Base-by-base conservation (phyloP, 176 grass and related monocot species). In the Hordeum vulgare region DNA sequence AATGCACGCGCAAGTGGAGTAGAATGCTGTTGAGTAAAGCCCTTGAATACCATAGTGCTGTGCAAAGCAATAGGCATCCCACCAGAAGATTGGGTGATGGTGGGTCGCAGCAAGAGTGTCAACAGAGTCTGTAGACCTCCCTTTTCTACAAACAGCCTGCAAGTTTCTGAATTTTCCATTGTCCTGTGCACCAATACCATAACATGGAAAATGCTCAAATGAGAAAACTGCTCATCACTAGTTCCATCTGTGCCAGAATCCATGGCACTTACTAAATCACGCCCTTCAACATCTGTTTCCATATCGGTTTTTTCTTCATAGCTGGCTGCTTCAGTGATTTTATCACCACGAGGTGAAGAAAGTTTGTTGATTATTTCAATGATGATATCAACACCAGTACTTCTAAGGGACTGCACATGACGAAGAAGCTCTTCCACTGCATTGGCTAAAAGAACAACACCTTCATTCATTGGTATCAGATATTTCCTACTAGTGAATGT, bases 61-160 rank as follows among this genome's bases (percentile, higher is more conserved):
- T 99, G 96, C 83, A 99, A 89, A 75, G 96, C 96, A 89, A 99
- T 96, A 76, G 96, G 96, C 93, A 96, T 99, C 70, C 92, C 96
- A 85, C 94, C 96, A 71, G 96, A 96, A 81, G 96, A 96, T 33
- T 99, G 93, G 79, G 96, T 99, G 74, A 99, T 95, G 64, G 91
- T 99, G 76, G 96, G 96, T 83, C 89, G 88, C 66, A 96, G 82
- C 71, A 99, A 77, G 69, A 96, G 93, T 84, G 89, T 90, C 75
- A 99, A 87, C 76, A 99, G 88, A 83, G 79, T 44, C 54, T 99
- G 87, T 49, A 99, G 83, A 65, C 96, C 96, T 37, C 87, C 89
- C 61, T 96, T 99, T 76, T 99, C 96, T 24, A 99, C 93, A 94
- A 99, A 99, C 72, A 99, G 82, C 79, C 96, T 89, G 78, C 96